Base-by-base conservation (phyloP, 305 asterid genomes). In the Rubia tinctorum region DNA sequence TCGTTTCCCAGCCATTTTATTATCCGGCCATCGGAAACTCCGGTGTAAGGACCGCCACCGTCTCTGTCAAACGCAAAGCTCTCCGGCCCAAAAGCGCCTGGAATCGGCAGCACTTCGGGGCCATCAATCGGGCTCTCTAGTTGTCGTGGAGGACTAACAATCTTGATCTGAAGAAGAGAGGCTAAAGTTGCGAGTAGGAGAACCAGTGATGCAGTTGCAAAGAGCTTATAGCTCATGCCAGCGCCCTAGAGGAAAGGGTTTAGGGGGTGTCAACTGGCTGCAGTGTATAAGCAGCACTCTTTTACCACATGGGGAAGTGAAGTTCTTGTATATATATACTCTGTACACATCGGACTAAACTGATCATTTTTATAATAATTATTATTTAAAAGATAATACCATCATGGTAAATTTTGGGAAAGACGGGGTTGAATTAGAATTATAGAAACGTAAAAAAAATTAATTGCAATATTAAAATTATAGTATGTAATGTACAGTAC, bases 41-140 rank as follows among this genome's bases (percentile, higher is more conserved):
- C 91, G 49, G 95, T 84, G 81, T 85, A 90, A 25, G 96, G 96
- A 9, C 95, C 95, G n/a, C 72, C 84, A 3, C 89, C 93, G 56
- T 42, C 58, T 7, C 73, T 51, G 25, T 86, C 87, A 60, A 89
- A 91, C 0, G 90, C 85, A 49, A 91, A 80, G 84, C 93, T 89
- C 84, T 91, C 95, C 43, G 91, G 94, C 22, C 94, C 96, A 3
- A 78, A 82, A 8, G 87, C 91, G 11, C 84, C 85, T 1, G 66
- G 86, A 27, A 90, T 64, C 9, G 82, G 84, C 22, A 88, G 74
- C 22, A 78, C 64, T 58, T 58, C n/a, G 5, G 70, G 5, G 6
- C 40, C 12, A 27, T 12, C 63, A 69, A 47, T 45, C 30, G 9
- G 40, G 3, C n/a, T 18, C 11, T 65, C 7, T 8, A 8, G 25